These are phyloP conservation scores for Penicillium psychrosexuale DNA, from an alignment of 2,329 filamentous ascomycete genomes.

Conservation along the genomic window DNA sequence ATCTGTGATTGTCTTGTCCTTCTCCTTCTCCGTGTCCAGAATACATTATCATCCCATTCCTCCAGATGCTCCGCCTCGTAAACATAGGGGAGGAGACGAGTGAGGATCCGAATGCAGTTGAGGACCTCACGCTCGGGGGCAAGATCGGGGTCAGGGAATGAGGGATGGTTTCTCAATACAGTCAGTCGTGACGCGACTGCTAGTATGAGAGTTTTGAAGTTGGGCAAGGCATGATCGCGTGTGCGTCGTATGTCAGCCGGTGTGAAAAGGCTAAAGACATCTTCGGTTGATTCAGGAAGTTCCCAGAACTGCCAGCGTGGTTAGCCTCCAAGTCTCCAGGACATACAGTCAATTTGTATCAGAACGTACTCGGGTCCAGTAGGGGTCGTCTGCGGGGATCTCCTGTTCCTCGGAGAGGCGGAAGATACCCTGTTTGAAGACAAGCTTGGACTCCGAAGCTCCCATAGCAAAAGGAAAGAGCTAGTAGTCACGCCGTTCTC, in stretches of 20 bases:
- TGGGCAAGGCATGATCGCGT: conserved; percentile 77
- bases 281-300: conserved; percentile 89
- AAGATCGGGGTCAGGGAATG: conserved; percentile 81
- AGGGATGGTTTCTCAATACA: conserved; percentile 79
- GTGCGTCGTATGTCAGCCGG: conserved; percentile 83
- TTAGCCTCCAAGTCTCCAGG: conserved; percentile 18
- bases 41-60: conserved; percentile 88
- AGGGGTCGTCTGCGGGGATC: conserved; percentile 82
- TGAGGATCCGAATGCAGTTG: conserved; percentile 91
- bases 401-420: conserved; percentile 85
- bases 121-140: conserved; percentile 83
- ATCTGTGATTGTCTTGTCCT: conserved; percentile 65
- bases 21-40: conserved; percentile 76
- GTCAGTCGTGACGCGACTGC: conserved; percentile 80
- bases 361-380: conserved; percentile 80
- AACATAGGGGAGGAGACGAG: conserved; percentile 81
- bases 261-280: conserved; percentile 95
- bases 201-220: conserved; percentile 83
- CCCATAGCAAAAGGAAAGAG: conserved; percentile 63
- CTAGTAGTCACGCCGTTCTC: conserved; percentile 22
- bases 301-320: conserved; percentile 75
- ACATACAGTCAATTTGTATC: background rate
- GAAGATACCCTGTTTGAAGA: conserved; percentile 98
- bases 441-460: conserved; percentile 96
- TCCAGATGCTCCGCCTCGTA: conserved; percentile 84